These are phyloP conservation scores for Globisporangium paroecandrum DNA, from an alignment of 352 stramenopile species.

Conservation along the genomic window DNA sequence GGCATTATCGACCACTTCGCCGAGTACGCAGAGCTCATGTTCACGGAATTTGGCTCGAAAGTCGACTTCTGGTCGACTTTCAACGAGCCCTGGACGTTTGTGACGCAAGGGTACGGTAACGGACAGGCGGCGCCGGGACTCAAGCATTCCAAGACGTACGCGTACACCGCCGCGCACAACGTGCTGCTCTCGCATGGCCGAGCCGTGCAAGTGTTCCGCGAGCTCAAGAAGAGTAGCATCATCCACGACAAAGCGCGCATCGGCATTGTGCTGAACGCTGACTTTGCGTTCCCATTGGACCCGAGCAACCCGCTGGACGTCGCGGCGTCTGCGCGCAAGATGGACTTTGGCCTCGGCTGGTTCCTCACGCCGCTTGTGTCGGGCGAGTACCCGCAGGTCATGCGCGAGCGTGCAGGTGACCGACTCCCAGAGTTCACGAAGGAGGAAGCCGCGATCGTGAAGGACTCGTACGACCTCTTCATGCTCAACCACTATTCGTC, in stretches of 20 bases:
- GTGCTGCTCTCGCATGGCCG: conserved; percentile 85
- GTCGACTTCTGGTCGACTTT: conserved; percentile 93
- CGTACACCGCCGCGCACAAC: conserved; percentile 76
- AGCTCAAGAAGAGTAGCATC: conserved; percentile 23
- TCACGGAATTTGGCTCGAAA: conserved; percentile 87
- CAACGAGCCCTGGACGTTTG: conserved; percentile 90
- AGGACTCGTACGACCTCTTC: conserved; percentile 91
- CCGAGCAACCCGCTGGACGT: conserved; percentile 38
- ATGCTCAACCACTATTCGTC: conserved; percentile 95
- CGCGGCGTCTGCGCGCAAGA: conserved; percentile 68
- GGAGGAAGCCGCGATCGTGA: conserved; percentile 62
- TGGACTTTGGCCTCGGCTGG: conserved; percentile 91
- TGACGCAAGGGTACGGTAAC: conserved; percentile 41
- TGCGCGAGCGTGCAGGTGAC: conserved; percentile 75
- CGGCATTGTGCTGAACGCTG: conserved; percentile 88
- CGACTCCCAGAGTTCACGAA: conserved; percentile 87
- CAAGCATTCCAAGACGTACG: conserved; percentile 29
- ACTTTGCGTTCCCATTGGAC: conserved; percentile 81
- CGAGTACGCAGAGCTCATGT: conserved; percentile 85
- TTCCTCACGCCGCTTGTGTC: conserved; percentile 87
- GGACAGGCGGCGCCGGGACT: conserved; percentile 43
- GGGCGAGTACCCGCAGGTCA: conserved; percentile 90
- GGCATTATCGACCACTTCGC: conserved; percentile 87
- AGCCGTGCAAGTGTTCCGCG: conserved; percentile 79
- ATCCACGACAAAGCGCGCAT: conserved; percentile 68